Evolutionary conservation across 1,284 basidiomycete genomes (phyloP), one percentile per base, ranked within the genome.

Genomic region (Tylopilus sp.): DNA sequence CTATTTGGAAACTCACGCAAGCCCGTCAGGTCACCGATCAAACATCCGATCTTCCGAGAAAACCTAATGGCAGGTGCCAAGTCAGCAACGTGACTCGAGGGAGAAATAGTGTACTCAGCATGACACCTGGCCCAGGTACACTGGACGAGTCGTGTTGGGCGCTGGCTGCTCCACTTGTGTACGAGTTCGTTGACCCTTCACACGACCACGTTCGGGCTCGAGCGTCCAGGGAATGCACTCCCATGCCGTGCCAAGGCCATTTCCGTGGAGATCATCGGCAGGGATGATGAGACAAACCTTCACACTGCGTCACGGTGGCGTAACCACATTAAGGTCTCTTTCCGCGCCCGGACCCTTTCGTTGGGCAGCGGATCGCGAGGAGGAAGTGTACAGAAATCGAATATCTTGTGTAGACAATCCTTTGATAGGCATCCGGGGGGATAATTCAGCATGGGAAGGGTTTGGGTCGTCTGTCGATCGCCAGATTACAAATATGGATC

Each of bases 381-480:
- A 28, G 2, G 16, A 23, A 34, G 2, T 2, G 6, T 37, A 15
- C 19, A 30, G 8, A 36, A n/a, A 39, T 55, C 41, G 60, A 16
- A 11, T 8, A 46, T 35, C 28, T 39, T 44, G 52, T 26, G 31
- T 23, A 33, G 36, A 47, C 21, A 66, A 21, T 35, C 33, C 52
- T 31, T 46, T 54, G 34, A 49, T 48, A 33, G 60, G 43, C 21
- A 33, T 35, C 19, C 61, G 53, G 2, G 65, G n/a, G 50, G 6
- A 53, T 40, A 33, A 66, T 48, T 36, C 44, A 38, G 40, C 59
- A 65, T 1, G 55, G 61, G 42, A 61, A 64, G 5, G 41, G 48
- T 28, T 41, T 48, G 11, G 61, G 58, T 44, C 51, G 54, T 33
- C 62, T 67, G 38, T 44, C 30, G 13, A 21, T 19, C 15, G 3